Percentiles rank a stretch among this genome's conserved stretches.
Evolutionary conservation across 139 green algal species (phyloP).

Genomic region (Zygnema cylindricum): DNA sequence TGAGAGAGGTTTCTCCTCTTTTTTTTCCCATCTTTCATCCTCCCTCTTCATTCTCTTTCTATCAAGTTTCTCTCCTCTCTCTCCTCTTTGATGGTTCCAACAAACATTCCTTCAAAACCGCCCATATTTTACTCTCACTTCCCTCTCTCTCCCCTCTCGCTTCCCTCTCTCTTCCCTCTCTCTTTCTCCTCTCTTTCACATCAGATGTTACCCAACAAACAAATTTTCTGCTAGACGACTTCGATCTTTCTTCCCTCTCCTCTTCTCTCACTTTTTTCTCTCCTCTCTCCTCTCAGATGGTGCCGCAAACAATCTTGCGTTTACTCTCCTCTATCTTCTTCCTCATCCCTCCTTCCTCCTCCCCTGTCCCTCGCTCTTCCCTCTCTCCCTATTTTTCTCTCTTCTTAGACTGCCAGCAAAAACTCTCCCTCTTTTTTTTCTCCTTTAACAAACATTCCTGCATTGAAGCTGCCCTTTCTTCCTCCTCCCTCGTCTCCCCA

Average conservation of each 20-base stretch:
- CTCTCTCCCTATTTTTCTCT: neutral
- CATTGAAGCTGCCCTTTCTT: neutral
- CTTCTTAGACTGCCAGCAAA: neutral
- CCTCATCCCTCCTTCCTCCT: constrained; percentile 14
- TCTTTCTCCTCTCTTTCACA: too few species aligned
- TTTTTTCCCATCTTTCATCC: too few species aligned
- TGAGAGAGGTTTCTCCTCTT: too few species aligned
- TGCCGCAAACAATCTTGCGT: constrained; percentile 38
- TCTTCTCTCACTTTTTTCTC: neutral
- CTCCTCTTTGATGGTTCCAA: too few species aligned
- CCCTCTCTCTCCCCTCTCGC: too few species aligned
- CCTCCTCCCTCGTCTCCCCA: neutral
- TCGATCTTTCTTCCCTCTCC: neutral
- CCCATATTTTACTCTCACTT: too few species aligned
- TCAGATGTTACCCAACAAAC: too few species aligned
- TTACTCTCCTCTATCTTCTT: constrained; percentile 45
- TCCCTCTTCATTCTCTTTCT: too few species aligned
- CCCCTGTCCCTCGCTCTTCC: neutral
- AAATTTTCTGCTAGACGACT: neutral
- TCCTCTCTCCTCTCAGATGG: constrained; percentile 39
- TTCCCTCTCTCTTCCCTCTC: too few species aligned
- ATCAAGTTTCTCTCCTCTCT: too few species aligned
- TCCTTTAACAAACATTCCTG: too few species aligned
- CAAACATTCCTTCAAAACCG: too few species aligned
- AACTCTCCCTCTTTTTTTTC: neutral